These are phyloP conservation scores for Megacollybia marginata DNA, from an alignment of 768 basidiomycete genomes.

Conservation along the genomic window DNA sequence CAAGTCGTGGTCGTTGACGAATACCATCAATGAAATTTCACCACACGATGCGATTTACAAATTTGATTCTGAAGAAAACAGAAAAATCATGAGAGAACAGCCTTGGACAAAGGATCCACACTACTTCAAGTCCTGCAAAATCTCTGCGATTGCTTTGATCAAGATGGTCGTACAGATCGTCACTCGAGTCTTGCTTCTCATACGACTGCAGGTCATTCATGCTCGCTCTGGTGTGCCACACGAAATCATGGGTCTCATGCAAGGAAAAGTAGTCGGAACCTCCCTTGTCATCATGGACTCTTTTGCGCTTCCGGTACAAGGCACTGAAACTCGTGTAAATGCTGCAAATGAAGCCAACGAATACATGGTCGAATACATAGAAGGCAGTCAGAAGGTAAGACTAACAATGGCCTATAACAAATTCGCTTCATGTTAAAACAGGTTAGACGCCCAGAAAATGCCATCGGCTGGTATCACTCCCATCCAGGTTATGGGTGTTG, in stretches of 20 bases:
- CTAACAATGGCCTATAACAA: conserved; percentile 1
- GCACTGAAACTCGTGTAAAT: conserved; percentile 97
- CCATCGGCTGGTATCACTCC: conserved; percentile 97
- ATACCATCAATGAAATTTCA: conserved; percentile 63
- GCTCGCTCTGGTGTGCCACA: conserved; percentile 95
- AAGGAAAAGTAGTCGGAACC: conserved; percentile 83
- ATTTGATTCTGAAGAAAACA: conserved; percentile 65
- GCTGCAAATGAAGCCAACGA: conserved; percentile 94
- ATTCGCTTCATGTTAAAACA: conserved; percentile 19
- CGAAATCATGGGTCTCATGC: conserved; percentile 99
- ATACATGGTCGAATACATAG: conserved; percentile 95
- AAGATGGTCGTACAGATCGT: conserved; percentile 65
- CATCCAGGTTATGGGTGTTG: conserved; percentile 99
- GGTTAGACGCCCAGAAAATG: conserved; percentile 81
- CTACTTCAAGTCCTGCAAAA: conserved; percentile 86
- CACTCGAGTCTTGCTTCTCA: conserved; percentile 9
- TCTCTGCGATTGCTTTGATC: conserved; percentile 90
- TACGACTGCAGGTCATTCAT: conserved; percentile 77
- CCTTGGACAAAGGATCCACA: conserved; percentile 87
- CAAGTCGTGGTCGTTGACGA: conserved; percentile 65
- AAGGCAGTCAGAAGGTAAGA: conserved; percentile 70
- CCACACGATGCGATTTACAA: conserved; percentile 77
- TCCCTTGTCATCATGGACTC: conserved; percentile 88
- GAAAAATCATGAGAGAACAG: conserved; percentile 52
- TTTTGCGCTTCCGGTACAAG: conserved; percentile 94